Conservation (phyloP, 345 rosid genomes). For the Acer campestre region DNA sequence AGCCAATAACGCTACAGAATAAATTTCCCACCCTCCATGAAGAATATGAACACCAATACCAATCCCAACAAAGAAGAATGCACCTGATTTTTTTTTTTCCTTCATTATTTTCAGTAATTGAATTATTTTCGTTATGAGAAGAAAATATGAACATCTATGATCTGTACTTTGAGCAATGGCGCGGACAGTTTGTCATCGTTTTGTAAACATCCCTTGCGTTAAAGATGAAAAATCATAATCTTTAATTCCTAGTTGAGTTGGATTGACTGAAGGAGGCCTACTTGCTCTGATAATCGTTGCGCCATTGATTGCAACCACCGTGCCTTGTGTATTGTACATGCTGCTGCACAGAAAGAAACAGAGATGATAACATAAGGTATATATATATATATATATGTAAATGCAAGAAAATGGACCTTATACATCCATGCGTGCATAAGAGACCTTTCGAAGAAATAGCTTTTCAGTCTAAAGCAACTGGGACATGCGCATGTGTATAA, state of each 20-base stretch:
- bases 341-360: conserved; percentile 29
- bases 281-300: conserved; percentile 14
- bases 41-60: background rate
- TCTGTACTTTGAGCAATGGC: background rate
- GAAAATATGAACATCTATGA: background rate
- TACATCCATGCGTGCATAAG: no score
- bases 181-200: conserved; percentile 13
- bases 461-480: background rate
- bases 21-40: background rate
- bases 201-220: conserved; percentile 48
- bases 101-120: conserved; percentile 1
- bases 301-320: conserved; percentile 35
- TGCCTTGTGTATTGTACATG: conserved; percentile 24
- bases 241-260: conserved; percentile 35
- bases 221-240: conserved; percentile 52
- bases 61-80: background rate
- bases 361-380: background rate
- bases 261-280: conserved; percentile 27
- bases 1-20: background rate
- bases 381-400: background rate
- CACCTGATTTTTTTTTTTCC: background rate
- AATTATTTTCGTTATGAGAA: background rate
- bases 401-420: background rate
- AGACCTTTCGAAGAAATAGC: background rate
- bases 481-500: no score